Evolutionary conservation across 306 rosid genomes (phyloP), one percentile per base, ranked within the genome.

Genomic region (Lotus japonicus): DNA sequence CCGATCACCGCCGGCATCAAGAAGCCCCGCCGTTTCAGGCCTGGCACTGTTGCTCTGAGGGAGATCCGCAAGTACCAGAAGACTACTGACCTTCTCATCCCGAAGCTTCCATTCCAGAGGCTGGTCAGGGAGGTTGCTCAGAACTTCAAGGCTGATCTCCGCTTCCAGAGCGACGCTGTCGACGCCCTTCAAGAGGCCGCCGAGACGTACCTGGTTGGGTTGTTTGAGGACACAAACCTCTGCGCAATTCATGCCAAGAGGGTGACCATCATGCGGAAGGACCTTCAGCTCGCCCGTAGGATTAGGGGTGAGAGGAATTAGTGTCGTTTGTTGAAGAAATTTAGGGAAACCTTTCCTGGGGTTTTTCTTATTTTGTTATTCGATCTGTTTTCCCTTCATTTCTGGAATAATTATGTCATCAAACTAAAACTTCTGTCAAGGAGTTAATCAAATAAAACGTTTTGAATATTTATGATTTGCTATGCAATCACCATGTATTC

Each of bases 1-100:
- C 96, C 92, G n/a, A n/a, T n/a, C n/a, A 66, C 79, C 11, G 79
- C 75, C 9, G 73, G 78, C 4, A 77, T 77, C 45, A 78, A 78
- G 26, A 78, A 78, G 70, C 82, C 82, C 0, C 82, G 71, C 21
- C 54, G 82, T 0, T 78, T 78, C 64, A 57, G 82, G 70, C 82
- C 82, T 0, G 77, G 82, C 1, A 71, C 82, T 12, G 82, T 78
- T 50, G 82, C 82, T 1, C 52, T 77, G 21, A 64, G 82, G 0
- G 82, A 77, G 39, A 77, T 77, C 12, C 36, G 81, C 38, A 77
- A 77, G 68, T 77, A 71, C 44, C 77, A 77, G 42, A 77, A 78
- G 78, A 78, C 78, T 31, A 78, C 82, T 0, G 82, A 78, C 36
- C 63, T 78, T 0, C 31, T 71, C 58, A 72, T 78, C 28, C 69